phyloP scores from a whole-genome alignment of 495 filamentous ascomycete genomes.

The Penicillium riverlandense region DNA sequence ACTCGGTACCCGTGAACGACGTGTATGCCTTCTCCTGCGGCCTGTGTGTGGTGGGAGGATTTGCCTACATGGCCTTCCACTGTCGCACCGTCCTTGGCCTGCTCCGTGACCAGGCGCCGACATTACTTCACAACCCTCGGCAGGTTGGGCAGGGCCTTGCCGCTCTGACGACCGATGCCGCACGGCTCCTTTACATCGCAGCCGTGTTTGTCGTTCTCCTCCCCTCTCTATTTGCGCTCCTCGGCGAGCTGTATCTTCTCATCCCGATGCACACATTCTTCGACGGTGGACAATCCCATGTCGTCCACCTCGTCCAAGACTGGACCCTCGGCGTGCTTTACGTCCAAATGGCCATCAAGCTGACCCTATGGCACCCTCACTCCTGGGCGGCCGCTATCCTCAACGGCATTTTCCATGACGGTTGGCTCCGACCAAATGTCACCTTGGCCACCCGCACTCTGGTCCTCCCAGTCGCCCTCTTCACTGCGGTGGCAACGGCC shows the following conservation, averaged over 20 bases:
- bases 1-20: slow-evolving; percentile 72
- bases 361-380: slow-evolving; percentile 54
- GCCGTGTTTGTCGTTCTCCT: slow-evolving; percentile 64
- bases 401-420: slow-evolving; percentile 64
- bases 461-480: slow-evolving; percentile 60
- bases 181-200: slow-evolving; percentile 62
- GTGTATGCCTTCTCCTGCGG: slow-evolving; percentile 94
- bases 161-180: slow-evolving; percentile 9
- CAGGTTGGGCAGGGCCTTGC: slow-evolving; percentile 11
- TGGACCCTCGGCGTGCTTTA: slow-evolving; percentile 94
- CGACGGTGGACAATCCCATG: slow-evolving; percentile 47
- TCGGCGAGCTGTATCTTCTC: slow-evolving; percentile 84
- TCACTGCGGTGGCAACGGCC: slow-evolving; percentile 51
- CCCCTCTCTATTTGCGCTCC: slow-evolving; percentile 71
- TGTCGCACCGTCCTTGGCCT: slow-evolving; percentile 35
- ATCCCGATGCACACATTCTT: slow-evolving; percentile 85
- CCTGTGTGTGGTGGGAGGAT: slow-evolving; percentile 64
- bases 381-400: slow-evolving; percentile 69
- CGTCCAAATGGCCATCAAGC: slow-evolving; percentile 71
- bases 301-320: slow-evolving; percentile 81
- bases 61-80: slow-evolving; percentile 52
- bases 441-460: slow-evolving; percentile 74
- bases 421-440: slow-evolving; percentile 76
- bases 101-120: slow-evolving; percentile 21
- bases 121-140: slow-evolving; percentile 27